Evolutionary conservation across 306 rosid species (phyloP).

Genomic region (Gastrolobium villosum): DNA sequence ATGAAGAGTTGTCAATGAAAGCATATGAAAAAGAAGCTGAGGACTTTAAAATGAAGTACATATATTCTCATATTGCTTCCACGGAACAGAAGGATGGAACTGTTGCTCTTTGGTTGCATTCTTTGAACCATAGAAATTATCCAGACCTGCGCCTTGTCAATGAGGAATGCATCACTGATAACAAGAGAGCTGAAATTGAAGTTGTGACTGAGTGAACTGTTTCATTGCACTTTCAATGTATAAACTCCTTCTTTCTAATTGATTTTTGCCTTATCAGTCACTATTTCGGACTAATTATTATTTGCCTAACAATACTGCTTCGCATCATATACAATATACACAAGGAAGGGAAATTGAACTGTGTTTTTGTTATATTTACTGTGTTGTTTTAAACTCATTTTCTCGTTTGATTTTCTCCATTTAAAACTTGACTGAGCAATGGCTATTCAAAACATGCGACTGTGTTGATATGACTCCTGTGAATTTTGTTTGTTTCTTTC

Average conservation of each 20-base stretch:
- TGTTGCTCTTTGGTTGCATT: constrained; percentile 91
- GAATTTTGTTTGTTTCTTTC: not conserved
- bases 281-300: constrained; percentile 25
- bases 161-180: constrained; percentile 42
- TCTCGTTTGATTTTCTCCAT: not conserved
- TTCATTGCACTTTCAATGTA: constrained; percentile 34
- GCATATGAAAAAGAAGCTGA: constrained; percentile 76
- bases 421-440: constrained; percentile 3
- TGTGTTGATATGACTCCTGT: not conserved
- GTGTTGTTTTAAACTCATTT: too few species aligned
- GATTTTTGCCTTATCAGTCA: constrained; percentile 34
- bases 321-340: not conserved
- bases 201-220: constrained; percentile 46
- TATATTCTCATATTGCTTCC: constrained; percentile 82
- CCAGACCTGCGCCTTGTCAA: constrained; percentile 64
- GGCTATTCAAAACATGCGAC: not conserved
- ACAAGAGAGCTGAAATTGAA: constrained; percentile 41
- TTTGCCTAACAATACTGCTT: constrained; percentile 7
- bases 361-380: not conserved
- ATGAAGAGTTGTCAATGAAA: constrained; percentile 89
- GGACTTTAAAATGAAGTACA: constrained; percentile 83
- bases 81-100: constrained; percentile 89
- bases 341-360: constrained; percentile 33
- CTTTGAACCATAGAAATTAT: constrained; percentile 89
- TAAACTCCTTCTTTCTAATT: constrained; percentile 35